These are phyloP conservation scores for Russula sp. DNA, from an alignment of 768 basidiomycete species.

Conservation along the genomic window DNA sequence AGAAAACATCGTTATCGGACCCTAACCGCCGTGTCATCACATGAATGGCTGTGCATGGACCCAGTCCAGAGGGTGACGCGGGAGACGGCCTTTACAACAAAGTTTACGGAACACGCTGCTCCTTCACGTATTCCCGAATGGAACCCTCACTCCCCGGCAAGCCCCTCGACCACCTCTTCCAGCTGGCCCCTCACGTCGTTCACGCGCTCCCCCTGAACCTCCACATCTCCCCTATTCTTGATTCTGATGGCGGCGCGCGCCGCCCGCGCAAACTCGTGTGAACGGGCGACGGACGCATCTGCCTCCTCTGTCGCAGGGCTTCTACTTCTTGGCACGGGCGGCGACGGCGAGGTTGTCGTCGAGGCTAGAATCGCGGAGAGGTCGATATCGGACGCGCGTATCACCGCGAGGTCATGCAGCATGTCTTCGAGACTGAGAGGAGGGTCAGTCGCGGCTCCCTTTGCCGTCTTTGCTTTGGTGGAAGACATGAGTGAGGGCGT, in stretches of 20 bases:
- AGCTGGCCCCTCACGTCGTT: conserved; percentile 49
- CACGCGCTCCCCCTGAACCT: conserved; percentile 44
- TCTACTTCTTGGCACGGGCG: background rate
- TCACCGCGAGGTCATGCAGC: conserved; percentile 63
- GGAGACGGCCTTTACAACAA: background rate
- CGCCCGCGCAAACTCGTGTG: conserved; percentile 52
- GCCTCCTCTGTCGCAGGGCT: conserved; percentile 21
- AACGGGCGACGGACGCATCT: conserved; percentile 40
- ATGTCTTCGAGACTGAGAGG: conserved; percentile 52
- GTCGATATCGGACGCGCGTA: conserved; percentile 51
- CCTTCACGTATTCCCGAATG: background rate
- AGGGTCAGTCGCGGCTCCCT: conserved; percentile 33
- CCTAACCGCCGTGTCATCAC: no score
- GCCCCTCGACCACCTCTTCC: conserved; percentile 41
- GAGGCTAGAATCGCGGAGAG: conserved; percentile 29
- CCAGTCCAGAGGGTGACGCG: no score
- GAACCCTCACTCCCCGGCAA: background rate
- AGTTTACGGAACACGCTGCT: background rate
- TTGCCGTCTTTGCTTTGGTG: background rate
- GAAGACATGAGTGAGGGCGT: background rate
- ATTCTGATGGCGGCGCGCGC: conserved; percentile 51
- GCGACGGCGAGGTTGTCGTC: background rate
- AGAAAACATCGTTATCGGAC: no score
- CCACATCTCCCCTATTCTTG: conserved; percentile 45
- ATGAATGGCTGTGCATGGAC: no score